Evolutionary conservation across 257 asterid genomes (phyloP), one percentile per base, ranked within the genome.

Genomic region (Orobanche coerulescens): DNA sequence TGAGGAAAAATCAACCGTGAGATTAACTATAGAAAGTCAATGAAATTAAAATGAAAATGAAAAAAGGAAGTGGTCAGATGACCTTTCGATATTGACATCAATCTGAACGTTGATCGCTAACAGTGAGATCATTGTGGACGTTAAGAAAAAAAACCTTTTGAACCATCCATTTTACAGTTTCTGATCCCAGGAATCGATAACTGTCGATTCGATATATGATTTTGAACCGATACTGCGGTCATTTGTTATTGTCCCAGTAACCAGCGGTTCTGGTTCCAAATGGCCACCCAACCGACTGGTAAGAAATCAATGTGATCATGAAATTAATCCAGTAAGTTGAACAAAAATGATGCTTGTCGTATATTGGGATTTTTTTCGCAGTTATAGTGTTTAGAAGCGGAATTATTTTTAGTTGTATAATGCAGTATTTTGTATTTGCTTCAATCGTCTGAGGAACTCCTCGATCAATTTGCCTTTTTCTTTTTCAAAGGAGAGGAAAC

Each of bases 401-500:
- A 60, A 22, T 47, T 12, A 2, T 47, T 25, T 12, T 44, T 37
- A 1, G 33, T 22, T 28, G 4, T 68, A 52, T 26, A 22, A 31
- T 40, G 65, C 16, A 49, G 24, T 51, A 24, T 18, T n/a, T 49
- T 22, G 42, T 61, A 56, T 16, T 4, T 23, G 44, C 36, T 65
- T 40, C 24, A 59, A 48, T 68, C 56, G 12, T 50, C 16, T 59
- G 50, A 39, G 36, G 53, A 64, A 40, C 58, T 54, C 66, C 62
- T 74, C 20, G 18, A 16, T 62, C 16, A 55, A 23, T 54, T 46
- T 60, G 46, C 40, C 20, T 61, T 52, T 66, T 48, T 40, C 50
- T 74, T 73, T 28, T 58, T 34, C 64, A 49, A 51, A 89, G 94
- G 92, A 76, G 75, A 78, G 73, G 75, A 84, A 81, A 53, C 88